Base-by-base conservation (phyloP, 805 yeast species). In the Candida sakaeoensis region DNA sequence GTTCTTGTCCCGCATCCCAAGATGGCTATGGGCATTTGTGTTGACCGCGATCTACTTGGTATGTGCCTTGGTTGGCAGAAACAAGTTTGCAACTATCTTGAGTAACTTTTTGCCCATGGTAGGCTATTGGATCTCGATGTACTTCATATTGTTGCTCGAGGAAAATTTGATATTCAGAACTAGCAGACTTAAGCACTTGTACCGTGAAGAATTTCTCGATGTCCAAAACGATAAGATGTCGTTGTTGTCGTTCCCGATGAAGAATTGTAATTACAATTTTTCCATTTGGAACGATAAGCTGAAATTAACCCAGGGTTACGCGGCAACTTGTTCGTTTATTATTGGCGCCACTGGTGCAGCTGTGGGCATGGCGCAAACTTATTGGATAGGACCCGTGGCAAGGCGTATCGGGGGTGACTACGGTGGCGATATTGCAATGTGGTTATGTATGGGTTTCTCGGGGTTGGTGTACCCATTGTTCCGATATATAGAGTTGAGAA, bases 101-200 rank as follows among this genome's bases (percentile, higher is more conserved):
- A 79, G 87, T 8, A 87, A 87, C 53, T 87, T 87, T 61, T 65
- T 87, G 52, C 95, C 96, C 8, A 87, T 87, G 95, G 75, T 87
- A 43, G 95, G 95, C 2, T 87, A 87, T 62, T 87, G 96, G 96
- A 77, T 85, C 41, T 77, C 90, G 42, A 85, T 87, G 64, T 88
- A 87, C 58, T 77, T 82, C 51, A 74, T 77, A n/a, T 57, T 87
- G 33, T 60, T 86, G 24, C 43, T 85, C 2, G 86, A 84, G 48
- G 96, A 87, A 57, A 85, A 85, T 53, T 41, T 72, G 3, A 69
- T 86, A 13, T 87, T 87, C 65, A 72, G 96, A 54, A 70, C 79
- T 33, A 48, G 59, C 34, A 51, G 63, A 30, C 61, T 63, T 44
- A 44, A 45, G 14, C 58, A 65, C 46, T 51, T 65, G 39, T 65